Evolutionary conservation across 1,284 basidiomycete genomes (phyloP).

Genomic region (Ceratobasidium sp.): DNA sequence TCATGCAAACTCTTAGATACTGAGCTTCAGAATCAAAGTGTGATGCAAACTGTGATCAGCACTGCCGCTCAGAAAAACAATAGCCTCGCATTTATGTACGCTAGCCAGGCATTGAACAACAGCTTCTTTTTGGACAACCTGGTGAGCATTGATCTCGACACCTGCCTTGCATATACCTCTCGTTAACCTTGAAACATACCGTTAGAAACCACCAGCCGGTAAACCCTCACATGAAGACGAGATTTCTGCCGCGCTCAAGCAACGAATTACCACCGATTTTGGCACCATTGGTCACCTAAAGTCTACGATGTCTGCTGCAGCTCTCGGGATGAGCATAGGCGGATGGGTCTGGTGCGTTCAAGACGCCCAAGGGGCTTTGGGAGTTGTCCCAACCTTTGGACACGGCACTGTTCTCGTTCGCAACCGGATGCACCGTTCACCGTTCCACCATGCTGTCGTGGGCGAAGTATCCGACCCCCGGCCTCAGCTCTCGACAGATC

Average conservation of each 20-base stretch:
- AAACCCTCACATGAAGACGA: slow-evolving; percentile 61
- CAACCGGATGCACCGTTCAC: slow-evolving; percentile 46
- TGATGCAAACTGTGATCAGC: slow-evolving; percentile 82
- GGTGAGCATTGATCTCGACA: slow-evolving; percentile 65
- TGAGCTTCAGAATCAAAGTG: slow-evolving; percentile 68
- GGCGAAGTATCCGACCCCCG: slow-evolving; percentile 33
- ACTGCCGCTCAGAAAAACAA: slow-evolving; percentile 73
- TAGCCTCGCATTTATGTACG: slow-evolving; percentile 89
- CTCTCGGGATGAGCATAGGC: slow-evolving; percentile 80
- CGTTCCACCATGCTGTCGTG: slow-evolving; percentile 24
- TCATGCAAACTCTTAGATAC: slow-evolving; percentile 63
- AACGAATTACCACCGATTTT: slow-evolving; percentile 67
- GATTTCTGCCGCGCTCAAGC: slow-evolving; percentile 59
- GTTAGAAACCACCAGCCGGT: slow-evolving; percentile 67
- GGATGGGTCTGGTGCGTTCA: slow-evolving; percentile 92
- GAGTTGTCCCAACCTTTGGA: slow-evolving; percentile 87
- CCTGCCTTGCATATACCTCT: slow-evolving; percentile 42
- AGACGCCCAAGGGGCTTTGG: slow-evolving; percentile 74
- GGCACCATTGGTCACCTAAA: slow-evolving; percentile 79
- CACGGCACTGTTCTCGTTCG: slow-evolving; percentile 88
- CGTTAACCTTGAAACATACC: slow-evolving; percentile 36
- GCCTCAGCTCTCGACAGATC: slow-evolving; percentile 1
- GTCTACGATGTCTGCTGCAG: slow-evolving; percentile 81
- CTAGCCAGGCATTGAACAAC: slow-evolving; percentile 93
- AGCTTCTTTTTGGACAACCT: slow-evolving; percentile 91